Evolutionary conservation across 805 yeast genomes (phyloP), one percentile per base, ranked within the genome.

Genomic region (Metschnikowia peoriensis): DNA sequence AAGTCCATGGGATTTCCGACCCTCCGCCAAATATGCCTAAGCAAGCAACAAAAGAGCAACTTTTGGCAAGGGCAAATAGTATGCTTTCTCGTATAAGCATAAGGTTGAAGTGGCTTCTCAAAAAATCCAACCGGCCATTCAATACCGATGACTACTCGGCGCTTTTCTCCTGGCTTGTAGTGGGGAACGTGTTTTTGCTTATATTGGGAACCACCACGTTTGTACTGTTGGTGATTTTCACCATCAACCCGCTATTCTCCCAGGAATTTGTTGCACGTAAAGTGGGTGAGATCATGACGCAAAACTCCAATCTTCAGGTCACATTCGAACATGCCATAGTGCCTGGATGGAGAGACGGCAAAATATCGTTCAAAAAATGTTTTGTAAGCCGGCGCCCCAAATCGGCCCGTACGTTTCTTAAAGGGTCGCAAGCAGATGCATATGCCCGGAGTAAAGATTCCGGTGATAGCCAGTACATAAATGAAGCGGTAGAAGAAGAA

Each of bases 61-160:
- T 65, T 12, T 59, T 66, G 29, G 57, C 68, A 7, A 55, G 59
- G 8, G 66, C 77, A n/a, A 70, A 60, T 41, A 68, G 61, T 46
- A 56, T 66, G 29, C 58, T 67, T 34, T 57, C 68, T 7, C 58
- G 78, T 43, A 44, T 72, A 22, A 58, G 57, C 42, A 65, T 76
- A 15, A 67, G 77, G 47, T 50, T 85, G 48, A 86, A 84, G 66
- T 91, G 97, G 96, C 66, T 83, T 1, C 68, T 94, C 48, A 88
- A 88, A 51, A 77, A 81, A 48, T 87, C 89, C 11, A 82, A 84
- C 58, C 77, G 96, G 15, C 97, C 97, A 1, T 89, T 89, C 72
- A 92, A 87, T 65, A 82, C 88, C n/a, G 98, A 94, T 69, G 97
- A 93, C 63, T 80, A 91, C 51, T 81, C 90, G 37, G 98, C 98